phyloP scores from a whole-genome alignment of 805 yeast species.

The Tetrapisispora nanseiensis region DNA sequence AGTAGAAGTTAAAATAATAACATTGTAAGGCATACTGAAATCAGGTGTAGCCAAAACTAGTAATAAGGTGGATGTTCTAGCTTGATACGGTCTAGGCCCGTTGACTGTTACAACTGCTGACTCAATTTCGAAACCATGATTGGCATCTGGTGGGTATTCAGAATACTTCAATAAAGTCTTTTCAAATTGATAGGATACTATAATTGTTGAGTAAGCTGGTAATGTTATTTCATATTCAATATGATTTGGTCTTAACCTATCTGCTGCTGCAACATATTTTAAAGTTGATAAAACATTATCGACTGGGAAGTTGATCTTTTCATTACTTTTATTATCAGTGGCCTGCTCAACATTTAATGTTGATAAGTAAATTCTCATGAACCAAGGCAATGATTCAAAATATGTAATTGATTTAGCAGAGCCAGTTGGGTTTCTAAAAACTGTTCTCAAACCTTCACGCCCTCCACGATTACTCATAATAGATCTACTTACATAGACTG shows the following conservation, averaged over 20 bases:
- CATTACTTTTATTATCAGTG: conserved; percentile 11
- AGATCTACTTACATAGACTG: conserved; percentile 69
- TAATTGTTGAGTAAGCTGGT: conserved; percentile 54
- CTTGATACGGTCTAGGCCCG: conserved; percentile 35
- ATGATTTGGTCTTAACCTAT: conserved; percentile 73
- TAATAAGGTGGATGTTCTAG: conserved; percentile 80
- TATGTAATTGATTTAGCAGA: conserved; percentile 45
- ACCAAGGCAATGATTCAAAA: conserved; percentile 89
- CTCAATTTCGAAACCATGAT: conserved; percentile 91
- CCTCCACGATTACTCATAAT: conserved; percentile 89
- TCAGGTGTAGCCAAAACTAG: conserved; percentile 92
- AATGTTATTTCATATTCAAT: conserved; percentile 56
- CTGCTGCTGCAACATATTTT: conserved; percentile 67
- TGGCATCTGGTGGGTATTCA: conserved; percentile 99
- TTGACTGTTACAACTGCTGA: conserved; percentile 72
- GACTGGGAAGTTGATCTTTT: conserved; percentile 9
- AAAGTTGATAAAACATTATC: conserved; percentile 39
- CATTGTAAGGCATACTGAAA: conserved; percentile 97
- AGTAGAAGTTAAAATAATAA: conserved; percentile 86
- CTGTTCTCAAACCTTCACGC: conserved; percentile 77
- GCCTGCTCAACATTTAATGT: conserved; percentile 39
- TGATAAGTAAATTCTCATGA: conserved; percentile 70
- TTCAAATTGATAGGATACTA: conserved; percentile 71
- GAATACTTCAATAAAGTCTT: conserved; percentile 74
- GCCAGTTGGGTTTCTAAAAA: conserved; percentile 56